Percentiles rank a stretch among this genome's conserved stretches.
phyloP scores from a whole-genome alignment of 176 grass and related monocot genomes.

The Tillandsia leiboldiana region DNA sequence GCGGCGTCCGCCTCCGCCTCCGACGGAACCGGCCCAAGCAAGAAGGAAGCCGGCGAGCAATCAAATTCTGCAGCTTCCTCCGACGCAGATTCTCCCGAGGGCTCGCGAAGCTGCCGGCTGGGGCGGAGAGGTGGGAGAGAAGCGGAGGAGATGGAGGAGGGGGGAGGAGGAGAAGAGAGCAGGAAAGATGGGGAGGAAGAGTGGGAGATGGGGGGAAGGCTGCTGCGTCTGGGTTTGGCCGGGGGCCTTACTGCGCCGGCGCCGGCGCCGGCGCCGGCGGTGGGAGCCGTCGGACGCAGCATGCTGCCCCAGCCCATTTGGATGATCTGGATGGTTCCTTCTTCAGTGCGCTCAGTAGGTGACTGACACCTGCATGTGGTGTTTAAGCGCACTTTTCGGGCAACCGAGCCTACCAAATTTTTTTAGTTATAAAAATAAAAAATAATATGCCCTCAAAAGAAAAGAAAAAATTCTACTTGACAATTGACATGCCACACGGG shows the following conservation, averaged over 20 bases:
- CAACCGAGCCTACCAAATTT: no score
- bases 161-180: background rate
- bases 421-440: no score
- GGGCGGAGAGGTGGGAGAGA: background rate
- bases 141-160: background rate
- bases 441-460: no score
- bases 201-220: background rate
- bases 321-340: no score
- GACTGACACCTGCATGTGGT: no score
- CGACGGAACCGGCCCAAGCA: background rate
- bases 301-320: no score
- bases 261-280: background rate
- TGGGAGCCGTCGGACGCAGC: no score
- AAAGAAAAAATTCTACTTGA: no score
- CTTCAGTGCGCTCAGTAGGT: no score
- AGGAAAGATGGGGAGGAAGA: background rate
- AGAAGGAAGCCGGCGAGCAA: background rate
- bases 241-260: background rate
- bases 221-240: background rate
- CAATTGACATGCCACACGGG: no score
- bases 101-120: background rate
- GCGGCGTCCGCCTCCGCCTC: constrained; percentile 5
- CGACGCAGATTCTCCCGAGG: background rate
- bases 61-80: background rate
- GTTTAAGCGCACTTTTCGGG: no score